phyloP scores from a whole-genome alignment of 2,329 filamentous ascomycete species.

The Neofusicoccum cordaticola region DNA sequence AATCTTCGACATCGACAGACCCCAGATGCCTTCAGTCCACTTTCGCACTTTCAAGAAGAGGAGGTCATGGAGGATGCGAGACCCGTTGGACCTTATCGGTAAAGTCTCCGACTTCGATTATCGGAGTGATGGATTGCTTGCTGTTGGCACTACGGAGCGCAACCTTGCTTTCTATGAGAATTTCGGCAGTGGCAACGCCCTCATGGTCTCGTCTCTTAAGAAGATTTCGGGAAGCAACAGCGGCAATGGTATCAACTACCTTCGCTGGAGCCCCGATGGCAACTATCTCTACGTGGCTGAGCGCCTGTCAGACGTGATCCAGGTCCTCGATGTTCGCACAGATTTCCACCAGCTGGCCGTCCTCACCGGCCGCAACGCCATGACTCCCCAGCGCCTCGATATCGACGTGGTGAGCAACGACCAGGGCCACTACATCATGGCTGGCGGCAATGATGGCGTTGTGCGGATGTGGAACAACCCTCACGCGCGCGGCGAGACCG shows the following conservation, averaged over 20 bases:
- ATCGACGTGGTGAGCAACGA: conserved; percentile 47
- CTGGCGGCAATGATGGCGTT: conserved; percentile 56
- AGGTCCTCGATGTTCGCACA: conserved; percentile 60
- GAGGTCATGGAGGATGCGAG: conserved; percentile 40
- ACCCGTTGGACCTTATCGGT: conserved; percentile 47
- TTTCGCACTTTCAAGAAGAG: conserved; percentile 37
- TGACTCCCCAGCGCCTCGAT: conserved; percentile 56
- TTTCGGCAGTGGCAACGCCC: conserved; percentile 47
- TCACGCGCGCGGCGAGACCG: neutral
- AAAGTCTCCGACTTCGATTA: conserved; percentile 53
- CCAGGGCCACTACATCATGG: conserved; percentile 54
- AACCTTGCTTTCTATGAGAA: conserved; percentile 55
- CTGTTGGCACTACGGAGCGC: conserved; percentile 58
- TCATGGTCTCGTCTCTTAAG: conserved; percentile 28
- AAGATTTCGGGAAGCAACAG: too few relatives aligned
- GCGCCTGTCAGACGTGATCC: conserved; percentile 53
- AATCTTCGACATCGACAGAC: conserved; percentile 54
- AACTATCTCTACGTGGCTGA: conserved; percentile 59
- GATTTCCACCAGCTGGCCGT: conserved; percentile 51
- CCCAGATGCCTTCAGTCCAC: conserved; percentile 29
- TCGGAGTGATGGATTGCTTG: conserved; percentile 47
- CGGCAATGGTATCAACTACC: conserved; percentile 50
- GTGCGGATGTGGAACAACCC: conserved; percentile 44
- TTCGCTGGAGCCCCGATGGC: conserved; percentile 58
- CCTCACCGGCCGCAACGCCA: conserved; percentile 42